phyloP scores from a whole-genome alignment of 2,329 filamentous ascomycete species.

The Cercospora sp. region DNA sequence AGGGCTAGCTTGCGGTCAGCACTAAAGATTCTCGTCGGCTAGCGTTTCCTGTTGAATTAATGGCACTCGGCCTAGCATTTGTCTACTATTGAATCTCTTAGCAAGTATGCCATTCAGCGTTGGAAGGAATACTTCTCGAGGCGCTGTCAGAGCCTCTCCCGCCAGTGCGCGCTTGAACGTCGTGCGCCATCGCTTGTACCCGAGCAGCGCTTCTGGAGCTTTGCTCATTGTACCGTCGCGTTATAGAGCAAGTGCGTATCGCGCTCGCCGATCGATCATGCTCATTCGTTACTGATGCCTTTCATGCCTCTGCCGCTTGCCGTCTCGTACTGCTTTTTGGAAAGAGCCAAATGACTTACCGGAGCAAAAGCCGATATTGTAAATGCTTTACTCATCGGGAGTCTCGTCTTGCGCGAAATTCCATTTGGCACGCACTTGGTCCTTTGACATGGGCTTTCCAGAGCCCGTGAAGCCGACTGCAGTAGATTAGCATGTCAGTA shows the following conservation, averaged over 20 bases:
- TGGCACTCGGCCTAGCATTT: conserved; percentile 4
- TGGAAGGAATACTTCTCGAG: conserved; percentile 29
- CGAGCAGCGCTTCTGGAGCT: neutral
- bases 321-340: neutral
- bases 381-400: conserved; percentile 25
- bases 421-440: conserved; percentile 47
- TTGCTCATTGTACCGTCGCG: neutral
- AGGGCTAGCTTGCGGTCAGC: neutral
- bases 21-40: neutral
- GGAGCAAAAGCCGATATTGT: neutral
- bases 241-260: neutral
- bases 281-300: neutral
- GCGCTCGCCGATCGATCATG: neutral
- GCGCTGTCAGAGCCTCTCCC: neutral
- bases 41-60: neutral
- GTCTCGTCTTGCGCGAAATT: conserved; percentile 28
- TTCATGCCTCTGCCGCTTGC: neutral
- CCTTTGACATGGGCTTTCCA: conserved; percentile 93
- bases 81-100: conserved; percentile 23
- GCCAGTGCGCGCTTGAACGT: neutral
- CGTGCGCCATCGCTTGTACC: neutral
- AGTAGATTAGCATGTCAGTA: no score
- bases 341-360: conserved; percentile 1
- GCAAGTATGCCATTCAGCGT: conserved; percentile 22
- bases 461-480: conserved; percentile 94